Evolutionary conservation across 73 alveolate genomes (phyloP).

Genomic region (Paramecium bursaria): DNA sequence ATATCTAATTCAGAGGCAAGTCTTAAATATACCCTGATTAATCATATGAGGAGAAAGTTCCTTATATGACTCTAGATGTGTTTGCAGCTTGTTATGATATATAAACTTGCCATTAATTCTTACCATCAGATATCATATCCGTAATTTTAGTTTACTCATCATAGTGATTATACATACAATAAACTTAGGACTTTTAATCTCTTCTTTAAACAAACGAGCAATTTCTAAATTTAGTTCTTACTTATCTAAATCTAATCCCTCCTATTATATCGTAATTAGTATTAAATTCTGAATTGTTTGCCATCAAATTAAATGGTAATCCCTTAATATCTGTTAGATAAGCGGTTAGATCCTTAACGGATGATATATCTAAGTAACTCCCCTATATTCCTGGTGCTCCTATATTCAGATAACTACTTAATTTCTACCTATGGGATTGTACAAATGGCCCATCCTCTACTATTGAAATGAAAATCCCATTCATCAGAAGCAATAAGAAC

Average conservation of each 20-base stretch:
- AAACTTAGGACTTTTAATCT: slow-evolving; percentile 13
- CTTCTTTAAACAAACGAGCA: not conserved
- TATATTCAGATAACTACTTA: not conserved
- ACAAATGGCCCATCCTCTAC: slow-evolving; percentile 57
- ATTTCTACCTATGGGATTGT: not conserved
- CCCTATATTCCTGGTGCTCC: slow-evolving; percentile 32
- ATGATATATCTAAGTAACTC: slow-evolving; percentile 8
- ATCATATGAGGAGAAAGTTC: slow-evolving; percentile 35
- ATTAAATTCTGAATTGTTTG: not conserved
- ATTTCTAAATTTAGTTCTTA: slow-evolving; percentile 28
- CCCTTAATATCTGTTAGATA: slow-evolving; percentile 21
- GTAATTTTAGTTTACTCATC: not conserved
- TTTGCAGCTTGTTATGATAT: not conserved
- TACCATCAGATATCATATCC: slow-evolving; percentile 21
- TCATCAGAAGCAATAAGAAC: not conserved
- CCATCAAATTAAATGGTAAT: slow-evolving; percentile 8
- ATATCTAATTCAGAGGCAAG: not conserved
- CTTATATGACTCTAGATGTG: slow-evolving; percentile 14
- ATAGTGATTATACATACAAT: not conserved
- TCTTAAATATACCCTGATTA: slow-evolving; percentile 47
- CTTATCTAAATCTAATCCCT: slow-evolving; percentile 33
- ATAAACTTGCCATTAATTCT: slow-evolving; percentile 10
- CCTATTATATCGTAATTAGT: slow-evolving; percentile 18
- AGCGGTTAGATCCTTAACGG: not conserved
- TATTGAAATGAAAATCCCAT: not conserved